Percentiles rank a stretch among this genome's conserved stretches.
Evolutionary conservation across 1,284 basidiomycete genomes (phyloP).

Genomic region (Malassezia dermatis): DNA sequence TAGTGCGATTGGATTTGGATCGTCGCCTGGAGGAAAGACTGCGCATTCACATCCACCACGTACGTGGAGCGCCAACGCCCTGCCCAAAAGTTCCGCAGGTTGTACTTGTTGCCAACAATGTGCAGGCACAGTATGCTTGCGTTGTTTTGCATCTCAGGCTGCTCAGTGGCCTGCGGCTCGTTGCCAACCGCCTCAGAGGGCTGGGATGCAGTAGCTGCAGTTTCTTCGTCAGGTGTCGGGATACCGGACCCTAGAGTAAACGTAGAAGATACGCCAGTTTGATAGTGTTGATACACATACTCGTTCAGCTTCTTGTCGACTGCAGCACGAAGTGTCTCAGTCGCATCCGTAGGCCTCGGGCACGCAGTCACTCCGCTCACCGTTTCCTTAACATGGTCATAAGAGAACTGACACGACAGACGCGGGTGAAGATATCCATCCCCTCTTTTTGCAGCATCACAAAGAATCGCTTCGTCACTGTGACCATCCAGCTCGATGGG

Average conservation of each 20-base stretch:
- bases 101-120: conserved; percentile 42
- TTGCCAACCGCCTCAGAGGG: neutral
- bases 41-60: conserved; percentile 17
- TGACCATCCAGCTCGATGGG: neutral
- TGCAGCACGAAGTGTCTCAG: conserved; percentile 17
- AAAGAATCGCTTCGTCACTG: conserved; percentile 6
- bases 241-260: conserved; percentile 20
- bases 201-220: neutral
- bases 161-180: neutral
- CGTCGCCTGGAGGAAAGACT: conserved; percentile 5
- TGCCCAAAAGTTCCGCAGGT: conserved; percentile 45
- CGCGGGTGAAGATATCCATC: conserved; percentile 4
- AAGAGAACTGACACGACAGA: neutral
- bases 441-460: neutral
- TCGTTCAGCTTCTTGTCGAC: conserved; percentile 24
- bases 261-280: conserved; percentile 30
- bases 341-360: neutral
- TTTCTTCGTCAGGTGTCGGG: neutral
- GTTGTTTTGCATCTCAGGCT: conserved; percentile 4
- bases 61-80: conserved; percentile 41
- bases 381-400: conserved; percentile 7
- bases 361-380: neutral
- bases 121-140: conserved; percentile 17
- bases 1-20: conserved; percentile 41
- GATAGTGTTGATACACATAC: conserved; percentile 36